A percentile compares a stretch with the other conserved stretches of the same genome.
These are phyloP conservation scores for Barbarea vulgaris DNA, from an alignment of 345 rosid genomes.

Conservation along the genomic window DNA sequence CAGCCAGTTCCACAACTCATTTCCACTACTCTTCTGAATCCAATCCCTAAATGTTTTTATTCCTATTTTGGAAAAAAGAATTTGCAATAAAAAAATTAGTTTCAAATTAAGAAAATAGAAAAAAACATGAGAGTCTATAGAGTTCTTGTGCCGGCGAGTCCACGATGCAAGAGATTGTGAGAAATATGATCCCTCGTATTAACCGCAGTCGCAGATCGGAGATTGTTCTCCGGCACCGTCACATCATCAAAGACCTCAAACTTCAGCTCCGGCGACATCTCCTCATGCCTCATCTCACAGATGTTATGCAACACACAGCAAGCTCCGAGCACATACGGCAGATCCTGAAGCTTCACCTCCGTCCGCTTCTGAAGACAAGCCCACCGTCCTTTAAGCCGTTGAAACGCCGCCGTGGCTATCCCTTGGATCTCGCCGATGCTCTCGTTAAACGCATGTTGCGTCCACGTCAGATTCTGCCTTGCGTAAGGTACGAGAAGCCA, in stretches of 20 bases:
- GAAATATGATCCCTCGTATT: constrained; percentile 73
- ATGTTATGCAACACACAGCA: constrained; percentile 84
- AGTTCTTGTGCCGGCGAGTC: constrained; percentile 53
- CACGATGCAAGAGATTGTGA: constrained; percentile 76
- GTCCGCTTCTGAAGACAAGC: constrained; percentile 76
- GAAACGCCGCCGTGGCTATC: constrained; percentile 56
- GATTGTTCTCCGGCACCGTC: constrained; percentile 55
- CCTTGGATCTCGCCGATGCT: constrained; percentile 49
- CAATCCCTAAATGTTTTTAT: constrained; percentile 24
- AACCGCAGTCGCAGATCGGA: constrained; percentile 51
- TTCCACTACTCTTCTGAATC: constrained; percentile 17
- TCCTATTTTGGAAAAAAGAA: constrained; percentile 39
- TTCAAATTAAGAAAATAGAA: neutral
- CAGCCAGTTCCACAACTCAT: constrained; percentile 17
- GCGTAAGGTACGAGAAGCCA: constrained; percentile 81
- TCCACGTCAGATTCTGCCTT: constrained; percentile 73
- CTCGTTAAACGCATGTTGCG: constrained; percentile 76
- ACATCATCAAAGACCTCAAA: constrained; percentile 69
- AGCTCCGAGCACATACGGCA: constrained; percentile 83
- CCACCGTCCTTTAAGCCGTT: constrained; percentile 73
- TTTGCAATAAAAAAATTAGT: constrained; percentile 32
- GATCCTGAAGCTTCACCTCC: constrained; percentile 76
- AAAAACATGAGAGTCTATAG: constrained; percentile 27
- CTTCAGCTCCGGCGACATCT: constrained; percentile 46
- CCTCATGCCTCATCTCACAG: constrained; percentile 76